phyloP scores from a whole-genome alignment of 1,284 basidiomycete species.

The Ganoderma meredithae region DNA sequence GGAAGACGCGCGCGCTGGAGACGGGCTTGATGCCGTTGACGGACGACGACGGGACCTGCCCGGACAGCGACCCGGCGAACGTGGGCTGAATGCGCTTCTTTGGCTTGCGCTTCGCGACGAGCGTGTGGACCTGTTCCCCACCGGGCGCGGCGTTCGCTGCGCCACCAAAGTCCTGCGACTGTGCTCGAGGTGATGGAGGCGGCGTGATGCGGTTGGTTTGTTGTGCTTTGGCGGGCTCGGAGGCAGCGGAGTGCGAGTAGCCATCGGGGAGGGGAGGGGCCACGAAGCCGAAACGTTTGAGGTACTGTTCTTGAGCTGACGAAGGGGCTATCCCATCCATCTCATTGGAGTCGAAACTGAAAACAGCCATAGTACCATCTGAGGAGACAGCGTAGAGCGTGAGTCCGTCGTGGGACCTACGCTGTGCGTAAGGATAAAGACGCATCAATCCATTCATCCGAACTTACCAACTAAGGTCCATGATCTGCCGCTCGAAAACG shows the following conservation, averaged over 20 bases:
- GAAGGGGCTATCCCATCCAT: slow-evolving; percentile 85
- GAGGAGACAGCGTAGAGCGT: slow-evolving; percentile 95
- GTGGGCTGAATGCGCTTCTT: slow-evolving; percentile 72
- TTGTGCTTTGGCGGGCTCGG: slow-evolving; percentile 20
- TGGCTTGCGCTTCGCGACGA: slow-evolving; percentile 73
- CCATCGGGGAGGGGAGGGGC: slow-evolving; percentile 70
- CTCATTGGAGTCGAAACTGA: slow-evolving; percentile 83
- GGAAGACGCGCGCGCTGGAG: slow-evolving; percentile 34
- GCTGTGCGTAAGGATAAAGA: not conserved
- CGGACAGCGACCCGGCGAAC: slow-evolving; percentile 45
- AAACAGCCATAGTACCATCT: slow-evolving; percentile 92
- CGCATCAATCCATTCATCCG: slow-evolving; percentile 5
- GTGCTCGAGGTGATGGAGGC: slow-evolving; percentile 52
- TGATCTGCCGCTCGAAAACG: slow-evolving; percentile 92
- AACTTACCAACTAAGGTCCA: slow-evolving; percentile 93
- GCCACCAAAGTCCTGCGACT: slow-evolving; percentile 47
- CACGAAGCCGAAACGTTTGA: slow-evolving; percentile 81
- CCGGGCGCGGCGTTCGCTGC: slow-evolving; percentile 38
- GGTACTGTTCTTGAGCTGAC: slow-evolving; percentile 77
- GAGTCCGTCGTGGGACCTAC: slow-evolving; percentile 90
- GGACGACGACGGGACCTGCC: slow-evolving; percentile 48
- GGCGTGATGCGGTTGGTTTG: slow-evolving; percentile 50
- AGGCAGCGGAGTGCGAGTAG: slow-evolving; percentile 61
- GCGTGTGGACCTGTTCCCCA: slow-evolving; percentile 70
- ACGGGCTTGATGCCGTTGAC: slow-evolving; percentile 28